Conservation (phyloP, 768 basidiomycete species). For the Terana coerulea region DNA sequence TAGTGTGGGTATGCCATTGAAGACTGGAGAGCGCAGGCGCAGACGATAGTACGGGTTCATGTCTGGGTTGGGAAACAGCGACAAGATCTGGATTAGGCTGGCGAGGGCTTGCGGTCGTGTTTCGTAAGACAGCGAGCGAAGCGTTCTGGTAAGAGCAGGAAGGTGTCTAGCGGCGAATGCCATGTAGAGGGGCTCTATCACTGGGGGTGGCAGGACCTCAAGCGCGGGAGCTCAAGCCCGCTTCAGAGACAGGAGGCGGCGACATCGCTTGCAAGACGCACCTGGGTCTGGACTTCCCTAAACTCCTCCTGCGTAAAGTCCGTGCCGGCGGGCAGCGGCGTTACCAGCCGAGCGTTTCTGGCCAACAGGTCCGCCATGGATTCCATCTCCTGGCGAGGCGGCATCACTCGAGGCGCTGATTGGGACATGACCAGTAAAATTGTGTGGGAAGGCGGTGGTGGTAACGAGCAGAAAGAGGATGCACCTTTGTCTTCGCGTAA, state of each 20-base stretch:
- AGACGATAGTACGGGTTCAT: slow-evolving; percentile 1
- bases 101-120: not conserved
- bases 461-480: no score
- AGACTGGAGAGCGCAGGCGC: not conserved
- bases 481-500: no score
- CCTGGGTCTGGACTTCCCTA: not conserved
- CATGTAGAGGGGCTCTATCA: not conserved
- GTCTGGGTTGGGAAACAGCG: not conserved
- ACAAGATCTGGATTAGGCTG: not conserved
- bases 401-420: no score
- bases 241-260: not conserved
- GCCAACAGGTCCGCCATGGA: not conserved
- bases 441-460: no score
- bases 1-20: not conserved
- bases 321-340: not conserved
- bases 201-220: not conserved
- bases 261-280: not conserved
- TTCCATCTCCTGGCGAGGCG: not conserved
- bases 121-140: not conserved
- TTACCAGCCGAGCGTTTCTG: not conserved
- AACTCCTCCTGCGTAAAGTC: not conserved
- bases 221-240: not conserved
- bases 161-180: slow-evolving; percentile 1
- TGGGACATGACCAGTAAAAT: no score
- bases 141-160: not conserved